Base-by-base conservation (phyloP, 805 yeast genomes). In the Yarrowia hollandica region DNA sequence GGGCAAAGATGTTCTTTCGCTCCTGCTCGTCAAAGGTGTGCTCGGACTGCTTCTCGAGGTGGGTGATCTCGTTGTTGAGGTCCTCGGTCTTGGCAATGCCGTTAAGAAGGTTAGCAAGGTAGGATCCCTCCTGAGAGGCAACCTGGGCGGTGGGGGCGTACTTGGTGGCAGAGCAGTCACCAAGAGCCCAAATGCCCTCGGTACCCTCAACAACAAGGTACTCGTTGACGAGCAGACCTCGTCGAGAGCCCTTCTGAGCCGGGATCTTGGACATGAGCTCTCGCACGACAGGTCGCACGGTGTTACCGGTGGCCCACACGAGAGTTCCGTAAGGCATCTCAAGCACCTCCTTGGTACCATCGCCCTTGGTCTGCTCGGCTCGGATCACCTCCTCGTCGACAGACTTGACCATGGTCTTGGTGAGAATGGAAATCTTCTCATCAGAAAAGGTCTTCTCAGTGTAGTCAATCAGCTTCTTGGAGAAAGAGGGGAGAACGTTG, bases 271-370 rank as follows among this genome's bases (percentile, higher is more conserved):
- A 68, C 72, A 88, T 82, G 68, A 91, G 77, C 67, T 82, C 80
- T 63, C 81, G 77, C 52, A 88, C 80, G 52, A 92, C 78, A 41
- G 82, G 84, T 75, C 97, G 84, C 64, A 90, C 90, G 59, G 91
- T 90, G 74, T 91, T 90, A 76, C 98, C 98, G 63, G 97, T 91
- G 61, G 97, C 97, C 98, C 98, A 91, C 63, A 91, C 95, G 65
- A 91, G 79, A 67, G 90, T 79, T 70, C 98, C 98, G 71, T 91
- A 91, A 50, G 96, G 96, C 68, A 91, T 78, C 63, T 80, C 84
- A 30, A 76, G 73, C 35, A 77, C 70, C 68, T 81, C 82, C 63
- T 84, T 76, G 10, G 84, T 70, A 19, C 96, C 96, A 64, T 84
- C 84, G 35, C 82, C 80, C 34, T 78, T 74, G 65, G 87, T 88